A percentile compares a stretch with the other conserved stretches of the same genome.
phyloP scores from a whole-genome alignment of 2,329 filamentous ascomycete species.

The Parasarocladium wereldwijsianum region DNA sequence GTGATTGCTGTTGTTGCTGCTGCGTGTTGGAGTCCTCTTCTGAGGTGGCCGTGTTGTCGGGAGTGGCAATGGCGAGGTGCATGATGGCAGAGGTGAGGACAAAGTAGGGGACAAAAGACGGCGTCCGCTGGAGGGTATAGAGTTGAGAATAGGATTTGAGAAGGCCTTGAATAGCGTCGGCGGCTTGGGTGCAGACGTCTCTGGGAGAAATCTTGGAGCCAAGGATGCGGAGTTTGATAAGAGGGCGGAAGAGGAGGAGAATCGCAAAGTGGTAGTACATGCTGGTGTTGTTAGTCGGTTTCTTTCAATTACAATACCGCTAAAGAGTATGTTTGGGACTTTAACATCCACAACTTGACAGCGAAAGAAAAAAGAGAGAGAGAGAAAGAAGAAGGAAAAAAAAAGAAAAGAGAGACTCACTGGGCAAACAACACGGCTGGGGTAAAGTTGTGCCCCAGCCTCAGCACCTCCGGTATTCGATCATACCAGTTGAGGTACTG shows the following conservation, averaged over 20 bases:
- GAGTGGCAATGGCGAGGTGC: constrained; percentile 42
- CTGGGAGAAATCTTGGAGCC: constrained; percentile 48
- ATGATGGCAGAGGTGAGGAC: constrained; percentile 47
- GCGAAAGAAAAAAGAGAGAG: no score
- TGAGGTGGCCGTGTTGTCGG: constrained; percentile 21
- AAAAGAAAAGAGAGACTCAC: constrained; percentile 35
- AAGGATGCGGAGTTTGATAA: constrained; percentile 50
- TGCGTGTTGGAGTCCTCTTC: constrained; percentile 6
- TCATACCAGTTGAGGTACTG: constrained; percentile 61
- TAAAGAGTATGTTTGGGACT: no score
- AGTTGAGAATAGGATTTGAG: constrained; percentile 41
- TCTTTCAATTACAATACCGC: constrained; percentile 5
- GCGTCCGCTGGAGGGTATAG: constrained; percentile 42
- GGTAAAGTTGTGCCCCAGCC: constrained; percentile 53
- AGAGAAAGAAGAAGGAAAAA: no score
- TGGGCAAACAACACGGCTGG: constrained; percentile 61
- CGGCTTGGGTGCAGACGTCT: constrained; percentile 49
- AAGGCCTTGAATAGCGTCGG: constrained; percentile 42
- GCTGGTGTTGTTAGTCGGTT: constrained; percentile 19
- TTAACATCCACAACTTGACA: no score
- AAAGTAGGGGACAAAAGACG: constrained; percentile 47
- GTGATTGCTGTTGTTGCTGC: no score
- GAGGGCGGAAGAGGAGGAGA: constrained; percentile 58
- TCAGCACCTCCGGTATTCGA: constrained; percentile 46
- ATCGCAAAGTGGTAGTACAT: constrained; percentile 60